Conservation (phyloP, 1,139 yeast species). For the Hyphopichia wangnamkhiaoensis region DNA sequence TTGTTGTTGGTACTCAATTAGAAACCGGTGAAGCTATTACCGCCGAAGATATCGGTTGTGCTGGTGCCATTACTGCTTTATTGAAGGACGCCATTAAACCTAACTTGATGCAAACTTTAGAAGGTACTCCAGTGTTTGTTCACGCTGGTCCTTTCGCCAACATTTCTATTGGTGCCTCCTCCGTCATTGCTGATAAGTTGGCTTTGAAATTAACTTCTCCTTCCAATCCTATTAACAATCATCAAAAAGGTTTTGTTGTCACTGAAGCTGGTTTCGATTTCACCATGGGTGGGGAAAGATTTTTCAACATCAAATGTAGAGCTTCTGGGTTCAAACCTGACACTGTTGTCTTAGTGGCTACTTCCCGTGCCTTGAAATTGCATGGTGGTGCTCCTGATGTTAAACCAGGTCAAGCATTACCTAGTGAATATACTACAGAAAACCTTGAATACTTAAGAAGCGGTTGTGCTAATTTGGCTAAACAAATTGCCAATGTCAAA, state of each 20-base stretch:
- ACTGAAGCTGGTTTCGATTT: constrained; percentile 88
- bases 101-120: constrained; percentile 80
- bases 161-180: constrained; percentile 82
- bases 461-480: constrained; percentile 73
- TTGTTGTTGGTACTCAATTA: constrained; percentile 68
- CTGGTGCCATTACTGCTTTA: constrained; percentile 79
- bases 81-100: constrained; percentile 83
- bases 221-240: constrained; percentile 44
- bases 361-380: constrained; percentile 74
- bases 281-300: constrained; percentile 89
- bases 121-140: constrained; percentile 82
- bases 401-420: constrained; percentile 76
- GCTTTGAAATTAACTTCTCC: constrained; percentile 66
- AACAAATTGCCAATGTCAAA: constrained; percentile 71
- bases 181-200: constrained; percentile 74
- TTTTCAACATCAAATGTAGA: constrained; percentile 77
- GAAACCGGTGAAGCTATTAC: constrained; percentile 66
- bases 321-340: constrained; percentile 73
- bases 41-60: constrained; percentile 76
- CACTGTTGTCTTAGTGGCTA: constrained; percentile 75
- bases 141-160: constrained; percentile 90
- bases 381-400: constrained; percentile 88
- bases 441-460: constrained; percentile 61
- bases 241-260: constrained; percentile 64
- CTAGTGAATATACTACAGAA: constrained; percentile 66